These are phyloP conservation scores for Crithidia acanthocephali DNA, from an alignment of 208 protist species.

Conservation along the genomic window DNA sequence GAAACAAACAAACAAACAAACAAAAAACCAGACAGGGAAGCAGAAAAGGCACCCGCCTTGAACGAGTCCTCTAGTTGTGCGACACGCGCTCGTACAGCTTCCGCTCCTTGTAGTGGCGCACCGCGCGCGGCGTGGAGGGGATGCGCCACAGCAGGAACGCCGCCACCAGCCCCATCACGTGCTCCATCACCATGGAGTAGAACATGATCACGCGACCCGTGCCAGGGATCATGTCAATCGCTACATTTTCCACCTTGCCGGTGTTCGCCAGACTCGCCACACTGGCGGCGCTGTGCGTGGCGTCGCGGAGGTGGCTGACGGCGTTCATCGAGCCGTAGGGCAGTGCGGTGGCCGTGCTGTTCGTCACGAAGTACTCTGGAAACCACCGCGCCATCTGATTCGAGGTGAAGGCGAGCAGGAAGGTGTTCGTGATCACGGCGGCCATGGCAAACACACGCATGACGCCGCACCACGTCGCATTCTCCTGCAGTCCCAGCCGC, in stretches of 20 bases:
- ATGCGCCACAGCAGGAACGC: slow-evolving; percentile 59
- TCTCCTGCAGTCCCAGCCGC: slow-evolving; percentile 47
- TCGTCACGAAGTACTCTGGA: slow-evolving; percentile 24
- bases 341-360: neutral
- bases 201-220: slow-evolving; percentile 23
- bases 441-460: slow-evolving; percentile 45
- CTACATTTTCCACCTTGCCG: neutral
- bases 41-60: neutral
- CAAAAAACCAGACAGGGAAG: no score
- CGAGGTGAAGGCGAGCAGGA: slow-evolving; percentile 50
- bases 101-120: slow-evolving; percentile 35
- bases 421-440: slow-evolving; percentile 62
- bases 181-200: slow-evolving; percentile 44
- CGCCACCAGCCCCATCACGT: slow-evolving; percentile 41
- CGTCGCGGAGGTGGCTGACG: neutral
- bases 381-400: slow-evolving; percentile 41
- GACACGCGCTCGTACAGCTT: slow-evolving; percentile 30
- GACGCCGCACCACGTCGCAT: slow-evolving; percentile 47
- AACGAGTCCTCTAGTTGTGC: neutral
- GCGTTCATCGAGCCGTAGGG: slow-evolving; percentile 15
- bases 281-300: slow-evolving; percentile 1
- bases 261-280: slow-evolving; percentile 9
- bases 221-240: slow-evolving; percentile 22
- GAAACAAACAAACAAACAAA: no score
- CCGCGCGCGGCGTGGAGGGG: slow-evolving; percentile 36